Evolutionary conservation across 2,329 filamentous ascomycete genomes (phyloP), one percentile per base, ranked within the genome.

Genomic region (Fusarium poae): DNA sequence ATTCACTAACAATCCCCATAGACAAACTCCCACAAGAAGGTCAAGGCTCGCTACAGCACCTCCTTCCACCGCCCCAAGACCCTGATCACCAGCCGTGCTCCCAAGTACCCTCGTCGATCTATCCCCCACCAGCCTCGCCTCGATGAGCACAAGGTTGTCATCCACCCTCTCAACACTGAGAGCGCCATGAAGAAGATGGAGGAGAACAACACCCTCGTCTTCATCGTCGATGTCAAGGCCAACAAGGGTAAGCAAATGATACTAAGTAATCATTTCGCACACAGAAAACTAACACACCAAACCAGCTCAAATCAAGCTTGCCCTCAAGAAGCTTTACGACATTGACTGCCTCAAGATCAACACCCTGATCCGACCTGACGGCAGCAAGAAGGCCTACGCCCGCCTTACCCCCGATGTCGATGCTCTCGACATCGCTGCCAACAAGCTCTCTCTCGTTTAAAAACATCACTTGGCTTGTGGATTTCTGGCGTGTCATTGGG

Each of bases 151-250:
- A 97, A 97, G 91, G 88, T 98, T 51, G 61, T 99, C 83, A 88
- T 98, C 81, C 93, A 97, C 90, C 96, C 96, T 75, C 89, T 99
- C 81, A 99, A 99, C 91, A 99, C 96, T 67, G 96, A 99, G 92
- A 96, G 92, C 80, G 96, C 97, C 80, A 98, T 99, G 95, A 99
- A 99, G 93, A 97, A 97, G 92, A 97, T 99, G 78, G 96, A 99
- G 89, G 96, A 99, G 92, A 94, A 99, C 91, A 99, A 99, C 90
- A 99, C 96, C 76, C 90, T 99, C 54, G 93, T 97, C 81, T 97
- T 97, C 89, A 97, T 97, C 77, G 93, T 97, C 80, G 92, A 97
- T 77, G 86, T 95, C 83, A 97, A 97, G 91, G 91, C 95, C 83
- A 99, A 99, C 91, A 99, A 61, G 48, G 48, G 48, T 51, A n/a